A percentile compares a stretch with the other conserved stretches of the same genome.
Conservation (phyloP, 768 basidiomycete species). For the Auricularia auricula-judae region DNA sequence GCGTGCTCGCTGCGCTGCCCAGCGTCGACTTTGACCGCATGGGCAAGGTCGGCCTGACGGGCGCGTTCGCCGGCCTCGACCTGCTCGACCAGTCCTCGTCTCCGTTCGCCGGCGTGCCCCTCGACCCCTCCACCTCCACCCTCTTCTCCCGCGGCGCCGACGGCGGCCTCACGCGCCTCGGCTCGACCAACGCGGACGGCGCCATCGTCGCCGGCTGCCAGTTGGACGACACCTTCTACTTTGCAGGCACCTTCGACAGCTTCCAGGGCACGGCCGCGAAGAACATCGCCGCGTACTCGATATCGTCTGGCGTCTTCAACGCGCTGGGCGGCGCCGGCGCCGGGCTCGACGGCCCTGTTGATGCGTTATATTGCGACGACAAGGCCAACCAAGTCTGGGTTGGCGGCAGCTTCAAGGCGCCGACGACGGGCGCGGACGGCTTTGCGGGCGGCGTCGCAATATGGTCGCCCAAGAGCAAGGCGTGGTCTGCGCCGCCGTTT, state of each 20-base stretch:
- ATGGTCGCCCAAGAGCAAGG: constrained; percentile 48
- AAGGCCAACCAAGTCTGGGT: constrained; percentile 60
- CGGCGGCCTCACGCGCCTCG: constrained; percentile 60
- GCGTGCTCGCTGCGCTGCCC: constrained; percentile 31
- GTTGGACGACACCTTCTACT: constrained; percentile 56
- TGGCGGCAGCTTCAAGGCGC: constrained; percentile 49
- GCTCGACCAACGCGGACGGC: constrained; percentile 73
- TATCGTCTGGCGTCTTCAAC: constrained; percentile 45
- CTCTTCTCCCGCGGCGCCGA: constrained; percentile 52
- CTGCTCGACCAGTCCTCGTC: constrained; percentile 48
- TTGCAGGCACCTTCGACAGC: constrained; percentile 77
- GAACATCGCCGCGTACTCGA: constrained; percentile 71
- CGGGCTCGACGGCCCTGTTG: constrained; percentile 68
- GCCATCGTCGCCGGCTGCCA: constrained; percentile 63
- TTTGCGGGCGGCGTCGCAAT: constrained; percentile 40
- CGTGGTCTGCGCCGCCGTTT: constrained; percentile 77
- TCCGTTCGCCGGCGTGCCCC: constrained; percentile 27
- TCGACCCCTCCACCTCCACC: constrained; percentile 63
- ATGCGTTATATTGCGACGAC: constrained; percentile 67
- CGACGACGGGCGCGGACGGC: constrained; percentile 26
- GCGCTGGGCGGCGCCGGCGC: constrained; percentile 41
- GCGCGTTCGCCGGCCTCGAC: constrained; percentile 80
- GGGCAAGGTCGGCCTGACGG: constrained; percentile 84
- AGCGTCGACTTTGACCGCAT: constrained; percentile 68
- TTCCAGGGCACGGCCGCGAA: constrained; percentile 45